These are phyloP conservation scores for Paspalum vaginatum DNA, from an alignment of 176 grass and related monocot species.

Conservation along the genomic window DNA sequence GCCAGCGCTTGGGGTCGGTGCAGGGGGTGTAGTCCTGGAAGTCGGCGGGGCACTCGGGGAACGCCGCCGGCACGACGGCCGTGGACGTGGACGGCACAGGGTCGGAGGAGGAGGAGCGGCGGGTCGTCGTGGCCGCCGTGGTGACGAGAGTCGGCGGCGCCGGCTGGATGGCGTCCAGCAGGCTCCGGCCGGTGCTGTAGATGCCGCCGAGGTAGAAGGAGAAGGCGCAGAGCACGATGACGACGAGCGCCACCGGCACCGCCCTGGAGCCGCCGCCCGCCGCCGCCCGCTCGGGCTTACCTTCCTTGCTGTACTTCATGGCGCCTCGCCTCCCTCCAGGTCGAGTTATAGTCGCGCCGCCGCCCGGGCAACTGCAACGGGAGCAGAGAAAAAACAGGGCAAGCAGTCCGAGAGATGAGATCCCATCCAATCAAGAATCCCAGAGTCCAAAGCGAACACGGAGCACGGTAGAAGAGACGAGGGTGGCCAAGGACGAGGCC, in stretches of 20 bases:
- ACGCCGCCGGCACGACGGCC: conserved; percentile 35
- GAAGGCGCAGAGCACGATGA: conserved; percentile 69
- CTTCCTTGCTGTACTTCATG: conserved; percentile 83
- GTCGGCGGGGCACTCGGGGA: conserved; percentile 76
- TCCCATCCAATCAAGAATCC: too few relatives aligned
- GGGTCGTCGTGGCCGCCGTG: neutral
- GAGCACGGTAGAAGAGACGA: too few relatives aligned
- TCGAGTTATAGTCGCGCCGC: neutral
- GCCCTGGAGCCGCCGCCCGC: conserved; percentile 50
- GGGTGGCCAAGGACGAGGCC: too few relatives aligned
- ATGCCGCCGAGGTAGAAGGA: conserved; percentile 90
- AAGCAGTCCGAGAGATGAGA: too few relatives aligned
- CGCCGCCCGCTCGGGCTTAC: conserved; percentile 53
- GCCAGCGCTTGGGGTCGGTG: conserved; percentile 89
- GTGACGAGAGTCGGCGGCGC: neutral
- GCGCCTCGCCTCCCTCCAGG: neutral
- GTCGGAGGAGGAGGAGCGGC: neutral
- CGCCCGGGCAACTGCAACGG: neutral
- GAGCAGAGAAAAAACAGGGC: neutral
- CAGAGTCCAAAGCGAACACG: too few relatives aligned
- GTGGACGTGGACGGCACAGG: neutral
- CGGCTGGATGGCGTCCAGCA: conserved; percentile 41
- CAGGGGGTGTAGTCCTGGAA: conserved; percentile 96
- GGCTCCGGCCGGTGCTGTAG: conserved; percentile 66
- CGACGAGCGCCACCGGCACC: conserved; percentile 60